Conservation (phyloP, 768 basidiomycete genomes). For the Pleurotus giganteus region DNA sequence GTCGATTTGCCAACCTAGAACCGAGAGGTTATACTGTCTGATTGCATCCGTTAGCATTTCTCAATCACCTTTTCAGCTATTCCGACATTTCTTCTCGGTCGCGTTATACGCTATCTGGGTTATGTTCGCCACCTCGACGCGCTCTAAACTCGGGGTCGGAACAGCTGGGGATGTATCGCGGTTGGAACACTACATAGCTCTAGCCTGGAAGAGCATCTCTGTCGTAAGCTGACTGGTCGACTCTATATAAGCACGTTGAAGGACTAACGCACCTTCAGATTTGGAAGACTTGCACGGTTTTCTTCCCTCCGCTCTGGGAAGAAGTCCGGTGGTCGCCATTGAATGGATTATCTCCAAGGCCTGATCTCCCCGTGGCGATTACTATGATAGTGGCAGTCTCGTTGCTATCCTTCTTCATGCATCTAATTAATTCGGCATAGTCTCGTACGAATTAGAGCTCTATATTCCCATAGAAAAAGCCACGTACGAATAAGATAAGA, state of each 20-base stretch:
- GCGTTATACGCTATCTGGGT: slow-evolving; percentile 94
- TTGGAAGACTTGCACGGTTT: slow-evolving; percentile 86
- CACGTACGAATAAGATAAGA: no score
- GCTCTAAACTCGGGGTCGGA: slow-evolving; percentile 20
- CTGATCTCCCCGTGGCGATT: no score
- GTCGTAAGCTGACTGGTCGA: slow-evolving; percentile 54
- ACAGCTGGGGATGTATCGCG: slow-evolving; percentile 43
- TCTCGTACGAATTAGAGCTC: no score
- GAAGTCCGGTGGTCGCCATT: slow-evolving; percentile 82
- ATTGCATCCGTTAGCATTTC: slow-evolving; percentile 51
- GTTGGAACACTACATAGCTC: slow-evolving; percentile 63
- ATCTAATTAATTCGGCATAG: no score
- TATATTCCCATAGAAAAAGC: no score
- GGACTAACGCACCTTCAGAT: slow-evolving; percentile 50
- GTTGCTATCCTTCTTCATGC: no score
- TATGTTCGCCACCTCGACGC: slow-evolving; percentile 59
- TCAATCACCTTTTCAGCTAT: slow-evolving; percentile 74
- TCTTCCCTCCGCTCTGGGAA: slow-evolving; percentile 84
- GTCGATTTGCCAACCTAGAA: neutral
- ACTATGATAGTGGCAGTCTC: no score
- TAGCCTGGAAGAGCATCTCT: slow-evolving; percentile 57
- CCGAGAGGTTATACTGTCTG: neutral
- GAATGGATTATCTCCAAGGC: no score
- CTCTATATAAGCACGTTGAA: neutral
- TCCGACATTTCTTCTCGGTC: slow-evolving; percentile 92